These are phyloP conservation scores for Aspergillus costaricaensis DNA, from an alignment of 2,329 filamentous ascomycete genomes.

Conservation along the genomic window DNA sequence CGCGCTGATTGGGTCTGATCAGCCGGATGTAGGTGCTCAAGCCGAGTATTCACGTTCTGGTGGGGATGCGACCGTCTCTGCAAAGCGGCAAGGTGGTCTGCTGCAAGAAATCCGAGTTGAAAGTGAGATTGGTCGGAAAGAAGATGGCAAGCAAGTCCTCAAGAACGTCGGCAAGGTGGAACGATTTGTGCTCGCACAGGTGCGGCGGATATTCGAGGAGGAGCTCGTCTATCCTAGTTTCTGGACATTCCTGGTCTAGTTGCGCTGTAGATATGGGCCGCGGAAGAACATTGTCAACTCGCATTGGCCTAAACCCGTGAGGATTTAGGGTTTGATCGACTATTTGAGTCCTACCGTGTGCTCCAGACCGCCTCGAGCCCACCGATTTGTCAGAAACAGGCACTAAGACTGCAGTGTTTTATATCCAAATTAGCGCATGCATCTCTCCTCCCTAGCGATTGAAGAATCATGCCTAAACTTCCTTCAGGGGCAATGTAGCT, in stretches of 20 bases:
- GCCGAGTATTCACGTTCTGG: slow-evolving; percentile 35
- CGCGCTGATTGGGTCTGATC: slow-evolving; percentile 63
- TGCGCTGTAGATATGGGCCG: not conserved
- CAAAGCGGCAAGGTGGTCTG: slow-evolving; percentile 67
- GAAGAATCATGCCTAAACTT: not conserved
- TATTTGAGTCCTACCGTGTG: not conserved
- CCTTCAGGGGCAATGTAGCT: not conserved
- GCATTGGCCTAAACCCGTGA: not conserved
- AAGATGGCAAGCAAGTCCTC: slow-evolving; percentile 87
- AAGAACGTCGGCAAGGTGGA: slow-evolving; percentile 99
- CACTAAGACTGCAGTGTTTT: not conserved
- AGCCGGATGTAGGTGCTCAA: slow-evolving; percentile 35
- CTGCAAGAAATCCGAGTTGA: slow-evolving; percentile 93
- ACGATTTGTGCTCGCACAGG: slow-evolving; percentile 94
- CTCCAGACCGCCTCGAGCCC: not conserved
- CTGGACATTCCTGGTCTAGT: slow-evolving; percentile 5
- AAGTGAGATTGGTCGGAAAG: slow-evolving; percentile 93
- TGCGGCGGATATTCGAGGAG: slow-evolving; percentile 90
- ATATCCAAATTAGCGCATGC: not conserved
- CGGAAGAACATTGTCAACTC: not conserved
- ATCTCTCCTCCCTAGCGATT: not conserved
- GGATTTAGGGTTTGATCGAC: not conserved
- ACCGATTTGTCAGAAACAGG: slow-evolving; percentile 1
- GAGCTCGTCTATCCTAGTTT: slow-evolving; percentile 8
- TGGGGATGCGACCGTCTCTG: slow-evolving; percentile 34